phyloP scores from a whole-genome alignment of 305 asterid species.

The Solanum aculeatissimum region DNA sequence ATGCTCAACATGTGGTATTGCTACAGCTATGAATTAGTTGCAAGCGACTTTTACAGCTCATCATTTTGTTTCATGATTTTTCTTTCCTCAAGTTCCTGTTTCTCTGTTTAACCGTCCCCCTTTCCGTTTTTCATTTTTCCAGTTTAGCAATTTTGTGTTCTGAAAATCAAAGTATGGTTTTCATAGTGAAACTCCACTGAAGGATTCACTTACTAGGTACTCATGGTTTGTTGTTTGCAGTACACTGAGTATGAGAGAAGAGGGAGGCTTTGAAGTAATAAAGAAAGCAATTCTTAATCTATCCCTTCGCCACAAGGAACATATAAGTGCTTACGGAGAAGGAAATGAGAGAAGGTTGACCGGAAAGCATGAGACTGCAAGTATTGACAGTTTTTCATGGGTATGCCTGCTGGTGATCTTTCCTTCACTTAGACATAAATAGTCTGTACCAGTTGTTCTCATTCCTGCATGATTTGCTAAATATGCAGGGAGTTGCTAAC shows the following conservation, averaged over 20 bases:
- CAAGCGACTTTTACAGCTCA: not conserved
- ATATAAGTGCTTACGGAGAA: conserved; percentile 94
- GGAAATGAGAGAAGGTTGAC: conserved; percentile 96
- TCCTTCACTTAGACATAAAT: not conserved
- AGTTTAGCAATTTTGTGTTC: not conserved
- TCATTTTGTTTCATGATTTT: not conserved
- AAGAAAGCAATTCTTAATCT: conserved; percentile 89
- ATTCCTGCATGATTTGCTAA: not conserved
- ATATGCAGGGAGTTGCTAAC: conserved; percentile 90
- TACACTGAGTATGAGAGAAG: conserved; percentile 70
- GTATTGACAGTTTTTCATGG: conserved; percentile 79
- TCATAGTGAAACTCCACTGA: not conserved
- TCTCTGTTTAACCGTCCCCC: not conserved
- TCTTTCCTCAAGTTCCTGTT: not conserved
- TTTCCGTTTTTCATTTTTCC: not conserved
- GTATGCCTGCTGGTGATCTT: conserved; percentile 24
- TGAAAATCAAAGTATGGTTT: not conserved
- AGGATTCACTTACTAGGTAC: not conserved
- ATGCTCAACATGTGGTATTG: not conserved
- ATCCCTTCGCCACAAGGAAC: conserved; percentile 82
- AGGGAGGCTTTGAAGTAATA: conserved; percentile 81
- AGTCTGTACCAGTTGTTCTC: not conserved
- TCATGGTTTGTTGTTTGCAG: not conserved
- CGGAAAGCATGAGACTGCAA: conserved; percentile 94
- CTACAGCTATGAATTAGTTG: not conserved